phyloP scores from a whole-genome alignment of 2,329 filamentous ascomycete species.

The Westerdykella sp. region DNA sequence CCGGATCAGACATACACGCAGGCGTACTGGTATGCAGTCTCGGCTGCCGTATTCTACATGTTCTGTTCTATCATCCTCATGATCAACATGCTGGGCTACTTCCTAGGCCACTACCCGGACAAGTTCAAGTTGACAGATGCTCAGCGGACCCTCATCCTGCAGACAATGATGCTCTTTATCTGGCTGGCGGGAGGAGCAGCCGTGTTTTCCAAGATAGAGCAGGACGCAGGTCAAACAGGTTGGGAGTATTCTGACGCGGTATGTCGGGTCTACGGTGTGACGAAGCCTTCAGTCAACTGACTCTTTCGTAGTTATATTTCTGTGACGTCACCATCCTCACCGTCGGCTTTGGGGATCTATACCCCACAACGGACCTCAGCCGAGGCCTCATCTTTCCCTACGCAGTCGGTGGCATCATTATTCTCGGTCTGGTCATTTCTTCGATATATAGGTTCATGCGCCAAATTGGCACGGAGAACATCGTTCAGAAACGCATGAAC shows the following conservation, averaged over 20 bases:
- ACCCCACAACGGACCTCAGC: constrained; percentile 51
- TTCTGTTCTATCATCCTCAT: constrained; percentile 69
- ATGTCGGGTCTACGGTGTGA: constrained; percentile 1
- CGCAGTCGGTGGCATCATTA: constrained; percentile 75
- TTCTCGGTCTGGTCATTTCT: constrained; percentile 74
- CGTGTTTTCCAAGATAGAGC: constrained; percentile 65
- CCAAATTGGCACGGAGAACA: constrained; percentile 56
- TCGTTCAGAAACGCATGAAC: constrained; percentile 55
- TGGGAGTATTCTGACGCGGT: constrained; percentile 69
- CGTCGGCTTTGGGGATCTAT: constrained; percentile 48
- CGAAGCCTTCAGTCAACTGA: not conserved
- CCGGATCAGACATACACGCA: constrained; percentile 60
- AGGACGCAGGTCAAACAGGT: constrained; percentile 33
- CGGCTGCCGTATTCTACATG: constrained; percentile 73
- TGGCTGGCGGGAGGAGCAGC: constrained; percentile 74
- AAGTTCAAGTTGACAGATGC: constrained; percentile 72
- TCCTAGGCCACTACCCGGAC: constrained; percentile 66
- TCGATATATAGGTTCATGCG: constrained; percentile 64
- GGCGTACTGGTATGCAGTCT: constrained; percentile 81
- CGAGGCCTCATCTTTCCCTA: constrained; percentile 75
- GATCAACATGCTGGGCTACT: constrained; percentile 73
- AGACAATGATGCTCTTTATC: constrained; percentile 78
- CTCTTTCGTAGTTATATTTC: constrained; percentile 35
- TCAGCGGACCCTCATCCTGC: constrained; percentile 82
- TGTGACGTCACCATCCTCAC: constrained; percentile 40